These are phyloP conservation scores for Mortierella sp. DNA, from an alignment of 371 early-diverging fungal genomes.

Conservation along the genomic window DNA sequence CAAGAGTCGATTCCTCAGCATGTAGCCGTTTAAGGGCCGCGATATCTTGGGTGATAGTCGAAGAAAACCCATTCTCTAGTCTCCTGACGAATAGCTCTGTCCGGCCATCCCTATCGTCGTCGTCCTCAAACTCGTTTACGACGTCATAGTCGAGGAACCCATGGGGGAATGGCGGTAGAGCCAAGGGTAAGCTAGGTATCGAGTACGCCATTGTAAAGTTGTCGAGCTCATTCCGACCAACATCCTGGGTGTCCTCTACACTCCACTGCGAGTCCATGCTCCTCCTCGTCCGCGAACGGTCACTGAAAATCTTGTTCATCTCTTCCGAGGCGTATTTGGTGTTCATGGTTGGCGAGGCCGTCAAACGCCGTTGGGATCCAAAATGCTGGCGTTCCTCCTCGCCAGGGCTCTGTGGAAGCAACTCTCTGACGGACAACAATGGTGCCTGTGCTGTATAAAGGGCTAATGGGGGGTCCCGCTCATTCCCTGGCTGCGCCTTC, in stretches of 20 bases:
- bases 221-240: constrained; percentile 16
- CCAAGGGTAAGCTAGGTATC: constrained; percentile 18
- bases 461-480: background rate
- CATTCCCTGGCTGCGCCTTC: background rate
- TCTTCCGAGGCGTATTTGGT: constrained; percentile 38
- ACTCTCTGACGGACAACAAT: background rate
- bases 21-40: constrained; percentile 30
- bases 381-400: constrained; percentile 19
- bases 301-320: constrained; percentile 53
- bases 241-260: constrained; percentile 22
- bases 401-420: constrained; percentile 19
- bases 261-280: constrained; percentile 43
- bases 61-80: constrained; percentile 23
- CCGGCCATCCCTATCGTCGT: constrained; percentile 23
- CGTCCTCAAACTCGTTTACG: constrained; percentile 21
- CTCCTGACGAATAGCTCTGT: constrained; percentile 23
- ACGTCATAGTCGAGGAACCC: constrained; percentile 17
- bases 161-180: constrained; percentile 6
- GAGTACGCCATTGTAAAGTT: constrained; percentile 29
- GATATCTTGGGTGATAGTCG: constrained; percentile 46
- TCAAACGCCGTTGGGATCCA: constrained; percentile 8
- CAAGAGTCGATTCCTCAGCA: constrained; percentile 12
- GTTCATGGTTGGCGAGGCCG: constrained; percentile 40
- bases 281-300: constrained; percentile 28
- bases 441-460: background rate